A percentile compares a stretch with the other conserved stretches of the same genome.
Evolutionary conservation across 768 basidiomycete genomes (phyloP).

Genomic region (Exsudoporus frostii): DNA sequence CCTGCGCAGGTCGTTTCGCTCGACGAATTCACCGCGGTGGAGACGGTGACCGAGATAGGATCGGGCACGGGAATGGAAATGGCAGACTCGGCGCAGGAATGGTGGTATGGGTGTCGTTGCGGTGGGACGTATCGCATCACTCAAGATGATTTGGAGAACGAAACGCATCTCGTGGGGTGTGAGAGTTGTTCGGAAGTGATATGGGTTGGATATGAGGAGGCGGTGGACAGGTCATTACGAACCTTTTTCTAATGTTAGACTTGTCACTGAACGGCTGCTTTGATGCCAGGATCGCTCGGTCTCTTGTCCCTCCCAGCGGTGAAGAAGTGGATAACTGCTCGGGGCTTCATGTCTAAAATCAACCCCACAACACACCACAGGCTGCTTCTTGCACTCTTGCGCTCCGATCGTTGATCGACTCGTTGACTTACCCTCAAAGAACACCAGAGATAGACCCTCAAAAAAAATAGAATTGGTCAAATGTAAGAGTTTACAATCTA

Average conservation of each 20-base stretch:
- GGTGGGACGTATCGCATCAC: constrained; percentile 63
- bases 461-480: background rate
- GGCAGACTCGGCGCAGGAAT: constrained; percentile 34
- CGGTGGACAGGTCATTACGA: background rate
- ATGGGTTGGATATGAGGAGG: constrained; percentile 72
- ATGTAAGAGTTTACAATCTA: background rate
- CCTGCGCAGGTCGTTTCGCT: constrained; percentile 79
- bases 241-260: background rate
- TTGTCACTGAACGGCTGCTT: background rate
- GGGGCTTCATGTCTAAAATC: background rate
- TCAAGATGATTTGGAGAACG: constrained; percentile 59
- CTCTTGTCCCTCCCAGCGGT: no score
- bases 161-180: constrained; percentile 71
- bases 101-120: constrained; percentile 69
- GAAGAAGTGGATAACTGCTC: no score
- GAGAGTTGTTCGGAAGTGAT: constrained; percentile 76
- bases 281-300: background rate
- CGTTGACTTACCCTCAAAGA: background rate
- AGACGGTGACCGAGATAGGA: background rate
- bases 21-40: constrained; percentile 52
- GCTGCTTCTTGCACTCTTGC: background rate
- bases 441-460: no score
- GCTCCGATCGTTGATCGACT: background rate
- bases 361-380: background rate
- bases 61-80: constrained; percentile 26